Conservation (phyloP, 768 basidiomycete genomes). For the Russula olivacea region DNA sequence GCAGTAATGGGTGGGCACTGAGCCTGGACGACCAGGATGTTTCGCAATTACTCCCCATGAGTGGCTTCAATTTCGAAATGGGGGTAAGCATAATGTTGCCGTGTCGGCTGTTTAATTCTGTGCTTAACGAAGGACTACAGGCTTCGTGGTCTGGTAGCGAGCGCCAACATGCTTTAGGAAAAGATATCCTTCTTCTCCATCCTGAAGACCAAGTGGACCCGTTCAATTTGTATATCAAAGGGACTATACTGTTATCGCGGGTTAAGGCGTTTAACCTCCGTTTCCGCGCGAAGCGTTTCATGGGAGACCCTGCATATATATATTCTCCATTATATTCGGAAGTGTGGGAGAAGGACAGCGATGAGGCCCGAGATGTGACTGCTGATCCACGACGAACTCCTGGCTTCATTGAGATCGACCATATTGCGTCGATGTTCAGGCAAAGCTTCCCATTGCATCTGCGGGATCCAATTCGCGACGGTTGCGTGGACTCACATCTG, state of each 20-base stretch:
- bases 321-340: conserved; percentile 26
- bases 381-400: conserved; percentile 32
- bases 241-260: conserved; percentile 53
- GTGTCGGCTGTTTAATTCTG: background rate
- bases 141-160: conserved; percentile 43
- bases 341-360: conserved; percentile 16
- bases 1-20: conserved; percentile 65
- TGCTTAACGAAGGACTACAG: conserved; percentile 34
- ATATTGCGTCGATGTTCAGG: conserved; percentile 28
- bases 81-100: conserved; percentile 42
- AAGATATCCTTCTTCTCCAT: conserved; percentile 54
- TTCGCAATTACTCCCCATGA: conserved; percentile 61
- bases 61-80: conserved; percentile 52
- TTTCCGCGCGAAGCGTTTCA: conserved; percentile 53
- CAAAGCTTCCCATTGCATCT: conserved; percentile 31
- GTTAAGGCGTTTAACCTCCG: conserved; percentile 64
- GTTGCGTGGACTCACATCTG: conserved; percentile 38
- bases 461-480: conserved; percentile 33
- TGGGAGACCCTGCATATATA: conserved; percentile 48
- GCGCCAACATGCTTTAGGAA: conserved; percentile 63
- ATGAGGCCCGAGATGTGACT: conserved; percentile 4
- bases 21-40: conserved; percentile 70
- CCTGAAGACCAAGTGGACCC: conserved; percentile 60
- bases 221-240: conserved; percentile 66
- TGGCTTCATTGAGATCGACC: conserved; percentile 31